Base-by-base conservation (phyloP, 352 stramenopile species). In the Globisporangium cystogenes region DNA sequence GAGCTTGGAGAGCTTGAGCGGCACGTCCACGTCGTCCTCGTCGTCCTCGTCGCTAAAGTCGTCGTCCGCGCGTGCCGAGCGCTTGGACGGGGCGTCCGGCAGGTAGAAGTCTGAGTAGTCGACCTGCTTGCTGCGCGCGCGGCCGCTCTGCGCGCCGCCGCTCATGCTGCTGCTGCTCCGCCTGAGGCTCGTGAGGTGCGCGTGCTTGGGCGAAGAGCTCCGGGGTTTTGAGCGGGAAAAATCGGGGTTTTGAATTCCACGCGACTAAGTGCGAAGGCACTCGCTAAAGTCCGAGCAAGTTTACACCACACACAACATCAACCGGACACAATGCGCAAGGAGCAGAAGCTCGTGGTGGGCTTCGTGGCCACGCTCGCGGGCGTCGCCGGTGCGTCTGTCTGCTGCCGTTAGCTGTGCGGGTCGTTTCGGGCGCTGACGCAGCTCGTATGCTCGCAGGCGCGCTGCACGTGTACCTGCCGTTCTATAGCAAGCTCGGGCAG, bases 101-200 rank as follows among this genome's bases (percentile, higher is more conserved):
- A 48, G 51, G 53, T 73, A 55, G 41, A 74, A 61, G 52, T 78
- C 68, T 40, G 70, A 68, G 65, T 78, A 77, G 52, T 78, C 71
- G 26, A 71, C 63, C 21, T 55, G 54, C 56, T 68, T 55, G 23
- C 45, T 48, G 33, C 53, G 60, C 55, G 45, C 64, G 57, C 70
- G 66, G 59, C 62, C 70, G 58, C 71, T 55, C 23, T 42, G 63
- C 70, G 75, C 74, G 26, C 49, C 53, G 60, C 49, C 59, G 48
- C 43, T 74, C 64, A 63, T 67, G 45, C 29, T 66, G 54, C 49
- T 48, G 40, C 21, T 47, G 14, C 15, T 20, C 23, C 50, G 20
- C 21, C n/a, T 7, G 29, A 18, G 41, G 21, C 21, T 20, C 6
- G 20, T 20, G 33, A 41, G 36, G 14, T 41, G n/a, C n/a, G n/a